Conservation (phyloP, 495 filamentous ascomycete species). For the Rhizodiscina lignyota region DNA sequence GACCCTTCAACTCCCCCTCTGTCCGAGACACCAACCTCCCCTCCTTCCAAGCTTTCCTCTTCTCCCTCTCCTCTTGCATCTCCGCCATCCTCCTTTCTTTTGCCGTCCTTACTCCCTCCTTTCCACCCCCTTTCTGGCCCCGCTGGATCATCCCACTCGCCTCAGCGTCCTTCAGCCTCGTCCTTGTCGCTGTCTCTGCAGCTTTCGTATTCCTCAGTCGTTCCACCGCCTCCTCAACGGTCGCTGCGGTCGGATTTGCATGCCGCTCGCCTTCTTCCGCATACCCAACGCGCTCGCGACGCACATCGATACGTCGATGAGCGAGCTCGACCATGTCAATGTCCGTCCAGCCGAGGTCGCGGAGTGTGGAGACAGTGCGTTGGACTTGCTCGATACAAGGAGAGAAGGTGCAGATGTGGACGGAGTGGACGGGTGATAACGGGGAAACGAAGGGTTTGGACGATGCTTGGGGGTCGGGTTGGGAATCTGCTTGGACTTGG, state of each 20-base stretch:
- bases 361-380: conserved; percentile 60
- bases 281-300: conserved; percentile 61
- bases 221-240: conserved; percentile 61
- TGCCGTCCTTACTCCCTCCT: conserved; percentile 11
- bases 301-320: conserved; percentile 60
- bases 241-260: conserved; percentile 39
- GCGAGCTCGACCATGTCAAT: conserved; percentile 82
- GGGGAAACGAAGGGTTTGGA: conserved; percentile 36
- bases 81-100: conserved; percentile 12
- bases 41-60: conserved; percentile 32
- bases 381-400: conserved; percentile 94
- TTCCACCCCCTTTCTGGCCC: conserved; percentile 9
- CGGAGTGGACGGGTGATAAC: conserved; percentile 47
- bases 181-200: conserved; percentile 33
- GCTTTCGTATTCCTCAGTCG: conserved; percentile 51
- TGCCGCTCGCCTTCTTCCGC: conserved; percentile 38
- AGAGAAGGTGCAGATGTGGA: conserved; percentile 80
- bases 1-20: conserved; percentile 80
- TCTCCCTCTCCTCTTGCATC: conserved; percentile 7
- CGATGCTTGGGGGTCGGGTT: background rate
- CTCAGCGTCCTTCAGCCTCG: conserved; percentile 20
- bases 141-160: conserved; percentile 1
- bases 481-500: conserved; percentile 2
- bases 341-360: conserved; percentile 70
- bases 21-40: conserved; percentile 62